Conservation (phyloP, 257 asterid genomes). For the Solanum bulbocastanum region DNA sequence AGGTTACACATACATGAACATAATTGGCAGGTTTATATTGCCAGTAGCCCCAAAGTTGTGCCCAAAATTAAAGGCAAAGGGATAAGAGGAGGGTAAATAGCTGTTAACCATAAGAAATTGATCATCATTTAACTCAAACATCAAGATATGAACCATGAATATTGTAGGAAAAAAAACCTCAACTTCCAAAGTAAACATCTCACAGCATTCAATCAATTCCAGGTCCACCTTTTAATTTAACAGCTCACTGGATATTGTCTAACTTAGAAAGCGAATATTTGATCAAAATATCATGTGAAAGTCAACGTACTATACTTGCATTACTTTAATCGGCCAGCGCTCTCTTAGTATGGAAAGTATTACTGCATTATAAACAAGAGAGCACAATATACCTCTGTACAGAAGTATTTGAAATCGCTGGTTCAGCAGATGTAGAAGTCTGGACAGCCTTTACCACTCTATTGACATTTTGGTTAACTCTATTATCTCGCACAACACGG, state of each 20-base stretch:
- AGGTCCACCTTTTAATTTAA: not conserved
- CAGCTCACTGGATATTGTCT: not conserved
- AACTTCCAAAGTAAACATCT: not conserved
- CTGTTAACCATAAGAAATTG: not conserved
- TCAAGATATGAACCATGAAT: not conserved
- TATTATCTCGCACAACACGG: slow-evolving; percentile 89
- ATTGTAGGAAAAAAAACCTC: not conserved
- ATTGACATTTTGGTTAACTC: slow-evolving; percentile 46
- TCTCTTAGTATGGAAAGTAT: not conserved
- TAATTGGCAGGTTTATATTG: not conserved
- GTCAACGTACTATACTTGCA: not conserved
- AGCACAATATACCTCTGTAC: slow-evolving; percentile 32
- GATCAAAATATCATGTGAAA: not conserved
- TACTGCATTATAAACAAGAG: not conserved
- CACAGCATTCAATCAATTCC: not conserved
- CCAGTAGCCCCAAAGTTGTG: not conserved
- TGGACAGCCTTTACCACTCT: slow-evolving; percentile 42
- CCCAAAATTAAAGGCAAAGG: not conserved
- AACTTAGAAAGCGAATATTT: not conserved
- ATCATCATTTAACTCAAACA: not conserved
- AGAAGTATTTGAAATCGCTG: slow-evolving; percentile 18
- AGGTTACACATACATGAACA: not conserved
- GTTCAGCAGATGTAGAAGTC: slow-evolving; percentile 38
- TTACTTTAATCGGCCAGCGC: not conserved
- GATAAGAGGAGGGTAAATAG: not conserved